Conservation (phyloP, 768 basidiomycete species). For the Lactifluus pinguis region DNA sequence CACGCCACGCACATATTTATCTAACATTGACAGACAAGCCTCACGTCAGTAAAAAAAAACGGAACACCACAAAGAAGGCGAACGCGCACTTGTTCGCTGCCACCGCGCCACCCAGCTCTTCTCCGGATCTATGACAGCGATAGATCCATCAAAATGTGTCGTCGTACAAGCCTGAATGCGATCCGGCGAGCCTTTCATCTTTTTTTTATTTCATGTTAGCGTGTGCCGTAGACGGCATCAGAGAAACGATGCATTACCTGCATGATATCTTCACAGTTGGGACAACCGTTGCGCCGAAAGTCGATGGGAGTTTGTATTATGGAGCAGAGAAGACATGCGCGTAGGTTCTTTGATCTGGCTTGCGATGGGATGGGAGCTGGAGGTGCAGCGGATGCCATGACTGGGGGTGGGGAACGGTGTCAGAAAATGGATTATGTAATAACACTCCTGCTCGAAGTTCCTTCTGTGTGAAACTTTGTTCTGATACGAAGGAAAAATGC, state of each 20-base stretch:
- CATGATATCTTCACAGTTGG: slow-evolving; percentile 94
- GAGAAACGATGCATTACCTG: slow-evolving; percentile 45
- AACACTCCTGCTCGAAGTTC: too few species aligned
- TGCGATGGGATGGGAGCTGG: slow-evolving; percentile 43
- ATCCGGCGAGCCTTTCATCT: slow-evolving; percentile 88
- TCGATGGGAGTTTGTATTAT: slow-evolving; percentile 78
- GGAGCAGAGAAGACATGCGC: slow-evolving; percentile 92
- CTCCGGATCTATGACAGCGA: slow-evolving; percentile 78
- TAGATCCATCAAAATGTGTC: slow-evolving; percentile 85
- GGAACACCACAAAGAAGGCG: slow-evolving; percentile 11
- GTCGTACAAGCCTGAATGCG: slow-evolving; percentile 83
- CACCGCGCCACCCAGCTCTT: slow-evolving; percentile 93
- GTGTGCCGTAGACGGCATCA: too few species aligned
- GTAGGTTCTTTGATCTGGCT: slow-evolving; percentile 61
- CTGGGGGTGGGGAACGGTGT: too few species aligned
- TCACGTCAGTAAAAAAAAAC: neutral
- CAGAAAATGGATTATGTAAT: too few species aligned
- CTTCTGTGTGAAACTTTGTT: too few species aligned
- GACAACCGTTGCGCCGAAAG: slow-evolving; percentile 82
- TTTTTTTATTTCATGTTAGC: neutral
- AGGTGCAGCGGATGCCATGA: slow-evolving; percentile 5
- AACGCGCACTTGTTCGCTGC: slow-evolving; percentile 77
- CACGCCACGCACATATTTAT: slow-evolving; percentile 84
- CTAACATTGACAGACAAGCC: slow-evolving; percentile 32
- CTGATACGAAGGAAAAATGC: too few species aligned